Percentiles rank a stretch among this genome's conserved stretches.
Evolutionary conservation across 345 rosid species (phyloP).

Genomic region (Linum lewisii): DNA sequence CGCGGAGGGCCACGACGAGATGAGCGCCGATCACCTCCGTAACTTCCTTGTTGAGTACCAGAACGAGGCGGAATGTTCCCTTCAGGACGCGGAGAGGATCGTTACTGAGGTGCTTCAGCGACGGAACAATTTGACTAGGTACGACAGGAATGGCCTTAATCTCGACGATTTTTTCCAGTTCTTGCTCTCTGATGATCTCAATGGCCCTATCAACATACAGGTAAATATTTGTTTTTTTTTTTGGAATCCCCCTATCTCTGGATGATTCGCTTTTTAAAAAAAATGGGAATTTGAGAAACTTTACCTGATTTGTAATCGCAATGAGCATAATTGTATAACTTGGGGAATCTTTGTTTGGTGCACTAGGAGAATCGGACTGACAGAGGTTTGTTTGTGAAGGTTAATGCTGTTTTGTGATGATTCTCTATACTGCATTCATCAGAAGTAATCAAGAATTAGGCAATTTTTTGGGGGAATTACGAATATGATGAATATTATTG

Average conservation of each 20-base stretch:
- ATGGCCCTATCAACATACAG: constrained; percentile 16
- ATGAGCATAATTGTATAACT: no score
- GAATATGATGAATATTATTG: no score
- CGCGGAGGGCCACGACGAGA: constrained; percentile 12
- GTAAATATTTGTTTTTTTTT: no score
- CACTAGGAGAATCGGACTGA: no score
- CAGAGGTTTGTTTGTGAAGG: no score
- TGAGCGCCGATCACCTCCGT: constrained; percentile 16
- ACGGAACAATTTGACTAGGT: constrained; percentile 12
- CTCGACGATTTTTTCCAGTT: constrained; percentile 21
- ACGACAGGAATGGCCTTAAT: constrained; percentile 11
- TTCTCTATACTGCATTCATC: no score
- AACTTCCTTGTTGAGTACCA: constrained; percentile 17
- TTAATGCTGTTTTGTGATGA: no score
- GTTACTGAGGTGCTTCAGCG: constrained; percentile 12
- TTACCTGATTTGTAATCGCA: neutral
- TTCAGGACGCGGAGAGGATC: constrained; percentile 13
- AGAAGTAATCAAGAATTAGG: no score
- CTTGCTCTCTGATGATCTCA: constrained; percentile 23
- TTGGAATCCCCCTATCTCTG: neutral
- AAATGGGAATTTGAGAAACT: no score
- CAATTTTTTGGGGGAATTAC: no score
- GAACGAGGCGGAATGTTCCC: constrained; percentile 10
- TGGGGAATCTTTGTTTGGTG: no score
- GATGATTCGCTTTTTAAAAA: no score